A percentile compares a stretch with the other conserved stretches of the same genome.
Conservation (phyloP, 2,329 filamentous ascomycete genomes). For the Botryotinia narcissicola region DNA sequence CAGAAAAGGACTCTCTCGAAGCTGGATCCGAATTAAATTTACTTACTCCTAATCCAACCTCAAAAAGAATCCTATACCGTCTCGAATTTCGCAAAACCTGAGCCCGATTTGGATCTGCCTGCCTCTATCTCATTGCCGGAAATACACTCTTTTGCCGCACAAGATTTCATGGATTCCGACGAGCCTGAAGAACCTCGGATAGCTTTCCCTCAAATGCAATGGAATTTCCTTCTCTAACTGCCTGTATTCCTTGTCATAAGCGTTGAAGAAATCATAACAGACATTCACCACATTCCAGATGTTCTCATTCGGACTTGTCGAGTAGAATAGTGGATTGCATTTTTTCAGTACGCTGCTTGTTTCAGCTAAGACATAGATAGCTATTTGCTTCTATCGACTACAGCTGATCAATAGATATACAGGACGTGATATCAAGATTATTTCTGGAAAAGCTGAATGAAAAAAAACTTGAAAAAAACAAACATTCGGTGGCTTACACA, state of each 20-base stretch:
- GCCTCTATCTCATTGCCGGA: neutral
- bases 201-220: neutral
- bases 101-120: neutral
- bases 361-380: neutral
- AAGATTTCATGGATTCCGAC: neutral
- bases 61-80: neutral
- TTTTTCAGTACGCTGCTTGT: neutral
- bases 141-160: neutral
- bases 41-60: neutral
- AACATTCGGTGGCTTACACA: neutral
- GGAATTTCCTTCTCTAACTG: neutral
- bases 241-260: neutral
- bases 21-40: no score
- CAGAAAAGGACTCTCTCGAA: neutral
- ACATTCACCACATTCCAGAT: neutral
- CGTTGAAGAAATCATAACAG: no score
- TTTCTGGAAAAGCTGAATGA: no score
- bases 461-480: no score
- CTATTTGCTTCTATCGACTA: neutral
- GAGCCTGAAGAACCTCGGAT: neutral
- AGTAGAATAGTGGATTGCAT: neutral
- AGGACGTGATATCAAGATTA: no score
- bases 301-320: no score
- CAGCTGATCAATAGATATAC: neutral
- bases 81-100: neutral